These are phyloP conservation scores for Luzula sylvatica DNA, from an alignment of 176 grass and related monocot genomes.

Conservation along the genomic window DNA sequence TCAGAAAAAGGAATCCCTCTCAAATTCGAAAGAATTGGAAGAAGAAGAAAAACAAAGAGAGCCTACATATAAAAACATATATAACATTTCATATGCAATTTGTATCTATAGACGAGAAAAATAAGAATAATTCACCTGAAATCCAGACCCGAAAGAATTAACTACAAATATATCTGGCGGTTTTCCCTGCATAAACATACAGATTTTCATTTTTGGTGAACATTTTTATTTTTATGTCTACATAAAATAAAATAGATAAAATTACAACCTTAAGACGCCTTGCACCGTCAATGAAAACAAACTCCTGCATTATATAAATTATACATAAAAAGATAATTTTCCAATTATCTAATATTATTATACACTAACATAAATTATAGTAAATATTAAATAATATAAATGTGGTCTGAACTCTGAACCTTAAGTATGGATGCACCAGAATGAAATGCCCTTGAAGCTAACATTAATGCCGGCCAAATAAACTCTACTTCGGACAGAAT, in stretches of 20 bases:
- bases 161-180: conserved; percentile 89
- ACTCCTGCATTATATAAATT: conserved; percentile 46
- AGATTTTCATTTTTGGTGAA: too few species aligned
- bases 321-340: conserved; percentile 1
- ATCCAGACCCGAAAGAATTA: conserved; percentile 91
- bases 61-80: conserved; percentile 39
- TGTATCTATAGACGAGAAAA: too few species aligned
- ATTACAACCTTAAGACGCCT: conserved; percentile 57
- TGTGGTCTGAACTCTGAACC: too few species aligned
- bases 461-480: conserved; percentile 70
- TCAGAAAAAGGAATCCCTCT: conserved; percentile 78
- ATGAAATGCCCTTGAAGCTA: conserved; percentile 73
- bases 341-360: not conserved
- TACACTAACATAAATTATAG: conserved; percentile 13
- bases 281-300: conserved; percentile 92
- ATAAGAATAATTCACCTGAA: conserved; percentile 49
- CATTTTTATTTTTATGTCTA: too few species aligned
- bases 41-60: conserved; percentile 81
- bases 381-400: too few species aligned
- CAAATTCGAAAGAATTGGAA: conserved; percentile 77
- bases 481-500: conserved; percentile 51
- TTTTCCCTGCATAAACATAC: conserved; percentile 45
- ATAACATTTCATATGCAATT: conserved; percentile 12
- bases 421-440: conserved; percentile 88
- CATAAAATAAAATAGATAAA: too few species aligned